Evolutionary conservation across 306 rosid genomes (phyloP).

Genomic region (Cucurbita pepo): DNA sequence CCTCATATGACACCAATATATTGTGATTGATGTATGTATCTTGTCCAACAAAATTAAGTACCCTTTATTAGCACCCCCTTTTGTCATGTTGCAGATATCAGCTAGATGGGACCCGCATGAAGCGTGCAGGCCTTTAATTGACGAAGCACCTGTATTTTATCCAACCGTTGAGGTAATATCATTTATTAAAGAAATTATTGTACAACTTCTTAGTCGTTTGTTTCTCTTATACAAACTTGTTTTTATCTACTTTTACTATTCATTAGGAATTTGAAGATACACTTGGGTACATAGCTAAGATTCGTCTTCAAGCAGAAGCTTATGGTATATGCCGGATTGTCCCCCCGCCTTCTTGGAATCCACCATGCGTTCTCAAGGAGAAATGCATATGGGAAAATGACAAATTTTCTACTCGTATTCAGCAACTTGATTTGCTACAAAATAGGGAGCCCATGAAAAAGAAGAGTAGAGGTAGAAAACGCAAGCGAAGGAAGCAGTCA

Average conservation of each 20-base stretch:
- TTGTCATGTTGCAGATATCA: constrained; percentile 37
- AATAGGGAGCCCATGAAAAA: constrained; percentile 94
- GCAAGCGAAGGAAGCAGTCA: constrained; percentile 49
- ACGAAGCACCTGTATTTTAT: constrained; percentile 79
- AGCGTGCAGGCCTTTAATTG: constrained; percentile 60
- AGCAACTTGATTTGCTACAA: constrained; percentile 83
- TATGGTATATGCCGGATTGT: constrained; percentile 93
- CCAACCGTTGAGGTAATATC: constrained; percentile 59
- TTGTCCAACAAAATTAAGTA: neutral
- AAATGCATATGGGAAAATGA: constrained; percentile 56
- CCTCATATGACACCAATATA: neutral
- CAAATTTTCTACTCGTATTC: constrained; percentile 72
- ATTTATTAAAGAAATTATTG: neutral
- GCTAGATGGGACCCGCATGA: constrained; percentile 67
- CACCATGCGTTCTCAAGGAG: constrained; percentile 89
- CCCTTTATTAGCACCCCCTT: constrained; percentile 5
- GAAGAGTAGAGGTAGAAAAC: constrained; percentile 63
- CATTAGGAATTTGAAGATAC: constrained; percentile 78
- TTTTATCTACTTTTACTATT: neutral
- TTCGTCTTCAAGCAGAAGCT: constrained; percentile 59
- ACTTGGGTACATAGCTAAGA: constrained; percentile 68
- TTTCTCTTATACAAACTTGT: neutral
- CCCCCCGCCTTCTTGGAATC: constrained; percentile 79
- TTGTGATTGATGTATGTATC: neutral
- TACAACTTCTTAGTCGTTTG: neutral